phyloP scores from a whole-genome alignment of 768 basidiomycete genomes.

The Tylopilus felleus region DNA sequence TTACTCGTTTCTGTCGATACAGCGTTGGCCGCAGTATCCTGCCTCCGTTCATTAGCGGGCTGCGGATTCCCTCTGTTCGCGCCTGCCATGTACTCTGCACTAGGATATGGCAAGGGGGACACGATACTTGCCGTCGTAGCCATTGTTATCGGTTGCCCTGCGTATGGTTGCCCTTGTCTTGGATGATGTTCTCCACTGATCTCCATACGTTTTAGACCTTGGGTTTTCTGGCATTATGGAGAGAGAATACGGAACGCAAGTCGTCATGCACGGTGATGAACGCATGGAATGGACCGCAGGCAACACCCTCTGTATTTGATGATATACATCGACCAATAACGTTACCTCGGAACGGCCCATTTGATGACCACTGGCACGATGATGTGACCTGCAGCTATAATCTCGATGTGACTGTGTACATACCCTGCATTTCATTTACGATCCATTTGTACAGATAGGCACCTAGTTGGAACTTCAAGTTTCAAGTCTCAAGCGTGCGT shows the following conservation, averaged over 20 bases:
- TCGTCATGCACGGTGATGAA: constrained; percentile 32
- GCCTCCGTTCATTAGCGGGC: constrained; percentile 61
- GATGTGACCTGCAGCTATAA: too few species aligned
- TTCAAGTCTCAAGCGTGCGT: too few species aligned
- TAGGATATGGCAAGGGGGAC: constrained; percentile 70
- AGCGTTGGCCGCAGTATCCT: constrained; percentile 66
- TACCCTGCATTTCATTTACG: too few species aligned
- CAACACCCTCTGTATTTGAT: not conserved
- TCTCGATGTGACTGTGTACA: too few species aligned
- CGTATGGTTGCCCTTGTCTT: constrained; percentile 21
- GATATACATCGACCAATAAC: not conserved
- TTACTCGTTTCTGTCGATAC: constrained; percentile 1
- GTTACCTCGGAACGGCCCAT: too few species aligned
- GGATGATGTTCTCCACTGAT: constrained; percentile 21
- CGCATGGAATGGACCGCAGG: not conserved
- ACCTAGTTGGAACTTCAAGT: too few species aligned
- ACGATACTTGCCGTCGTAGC: constrained; percentile 60
- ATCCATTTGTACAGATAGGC: too few species aligned
- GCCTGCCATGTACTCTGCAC: constrained; percentile 57
- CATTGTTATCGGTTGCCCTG: constrained; percentile 60
- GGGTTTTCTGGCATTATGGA: constrained; percentile 44
- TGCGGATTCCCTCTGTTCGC: constrained; percentile 81
- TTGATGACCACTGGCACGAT: too few species aligned
- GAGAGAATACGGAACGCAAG: constrained; percentile 51
- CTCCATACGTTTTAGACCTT: constrained; percentile 38